Base-by-base conservation (phyloP, 164 flowering plant genomes). In the Macadamia integrifolia region DNA sequence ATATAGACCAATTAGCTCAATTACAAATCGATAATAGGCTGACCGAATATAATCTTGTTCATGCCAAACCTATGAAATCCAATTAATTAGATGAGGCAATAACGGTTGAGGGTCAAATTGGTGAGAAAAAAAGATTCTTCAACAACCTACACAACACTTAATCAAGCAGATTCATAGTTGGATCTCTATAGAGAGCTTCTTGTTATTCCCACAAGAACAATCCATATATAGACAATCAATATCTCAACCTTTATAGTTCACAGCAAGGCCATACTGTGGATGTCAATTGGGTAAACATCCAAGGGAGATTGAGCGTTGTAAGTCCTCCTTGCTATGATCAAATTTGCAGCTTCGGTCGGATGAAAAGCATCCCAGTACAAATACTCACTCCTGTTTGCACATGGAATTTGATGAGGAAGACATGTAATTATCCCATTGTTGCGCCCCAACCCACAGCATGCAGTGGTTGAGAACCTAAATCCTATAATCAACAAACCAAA, bases 311-410 rank as follows among this genome's bases (percentile, higher is more conserved):
- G 52, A 46, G 72, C 61, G 32, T 17, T 35, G 65, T 67, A 76
- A 3, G 75, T 56, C 40, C 71, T 66, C 49, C 46, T 66, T 23
- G 71, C 87, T 0, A 72, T 6, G n/a, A 72, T 29, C n/a, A 65
- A 17, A 64, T 82, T 81, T 0, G 56, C 72, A 42, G 73, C 72
- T 59, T 85, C 85, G 1, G 85, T 75, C 8, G 84, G 85, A 66
- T 85, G 88, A 49, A 76, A 75, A 1, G 73, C 61, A 60, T 84
- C 88, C 80, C 79, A 84, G 58, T 82, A 84, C 23, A 74, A 17
- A 18, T 71, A 73, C 58, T 62, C 64, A 0, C 18, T 69, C 64
- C 87, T 69, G 61, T 79, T 71, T 15, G 8, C 10, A 71, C 87
- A 82, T 53, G 89, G 84, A 8, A 44, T 62, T 52, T 66, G 68